These are phyloP conservation scores for Fibroporia radiculosa DNA, from an alignment of 768 basidiomycete species.

Conservation along the genomic window DNA sequence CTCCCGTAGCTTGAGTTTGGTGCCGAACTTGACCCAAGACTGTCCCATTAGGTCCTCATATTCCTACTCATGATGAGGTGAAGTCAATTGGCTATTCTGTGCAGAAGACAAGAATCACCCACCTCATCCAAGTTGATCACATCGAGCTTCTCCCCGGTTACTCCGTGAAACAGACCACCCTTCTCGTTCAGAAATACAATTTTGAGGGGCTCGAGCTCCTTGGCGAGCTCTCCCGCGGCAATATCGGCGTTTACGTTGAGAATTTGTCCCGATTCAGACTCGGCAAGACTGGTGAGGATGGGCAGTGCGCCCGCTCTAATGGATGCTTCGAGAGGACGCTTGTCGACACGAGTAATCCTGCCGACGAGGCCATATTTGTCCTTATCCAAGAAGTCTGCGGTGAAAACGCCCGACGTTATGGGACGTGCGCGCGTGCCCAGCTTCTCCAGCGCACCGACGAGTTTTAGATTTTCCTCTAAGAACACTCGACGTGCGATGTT, in stretches of 20 bases:
- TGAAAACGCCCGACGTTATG: slow-evolving; percentile 96
- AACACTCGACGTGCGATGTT: slow-evolving; percentile 93
- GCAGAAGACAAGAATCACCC: slow-evolving; percentile 12
- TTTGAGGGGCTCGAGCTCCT: slow-evolving; percentile 97
- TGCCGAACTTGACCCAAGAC: slow-evolving; percentile 98
- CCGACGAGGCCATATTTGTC: slow-evolving; percentile 95
- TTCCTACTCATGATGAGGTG: slow-evolving; percentile 44
- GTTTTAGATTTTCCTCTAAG: slow-evolving; percentile 93
- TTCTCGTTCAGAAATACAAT: slow-evolving; percentile 99
- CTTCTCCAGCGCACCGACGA: slow-evolving; percentile 87
- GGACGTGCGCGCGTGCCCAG: slow-evolving; percentile 96
- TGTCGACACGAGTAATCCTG: slow-evolving; percentile 91
- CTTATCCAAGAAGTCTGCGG: slow-evolving; percentile 92
- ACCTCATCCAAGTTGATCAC: slow-evolving; percentile 98
- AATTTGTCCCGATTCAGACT: slow-evolving; percentile 94
- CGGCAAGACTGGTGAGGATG: slow-evolving; percentile 91
- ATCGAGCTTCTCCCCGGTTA: slow-evolving; percentile 92
- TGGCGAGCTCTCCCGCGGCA: slow-evolving; percentile 94
- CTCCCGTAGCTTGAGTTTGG: slow-evolving; percentile 97
- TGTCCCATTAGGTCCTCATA: slow-evolving; percentile 96
- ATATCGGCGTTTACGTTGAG: slow-evolving; percentile 99
- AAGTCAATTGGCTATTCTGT: not conserved
- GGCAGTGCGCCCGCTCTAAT: slow-evolving; percentile 95
- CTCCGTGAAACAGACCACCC: slow-evolving; percentile 95
- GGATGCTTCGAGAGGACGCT: slow-evolving; percentile 92